These are phyloP conservation scores for Cladophialophora bantiana DNA, from an alignment of 2,329 filamentous ascomycete species.

Conservation along the genomic window DNA sequence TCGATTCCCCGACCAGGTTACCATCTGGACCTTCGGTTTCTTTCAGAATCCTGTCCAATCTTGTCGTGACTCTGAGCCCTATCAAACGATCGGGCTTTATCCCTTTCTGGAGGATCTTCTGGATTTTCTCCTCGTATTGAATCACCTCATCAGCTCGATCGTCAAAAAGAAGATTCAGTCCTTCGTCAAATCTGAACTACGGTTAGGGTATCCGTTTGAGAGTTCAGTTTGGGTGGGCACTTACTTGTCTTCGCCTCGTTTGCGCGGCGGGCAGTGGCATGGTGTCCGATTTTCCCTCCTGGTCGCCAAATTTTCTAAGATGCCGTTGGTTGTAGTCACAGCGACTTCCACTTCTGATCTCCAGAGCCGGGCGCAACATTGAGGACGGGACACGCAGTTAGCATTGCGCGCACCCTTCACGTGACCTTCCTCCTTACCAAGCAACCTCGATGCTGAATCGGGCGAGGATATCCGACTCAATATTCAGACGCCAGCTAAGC, in stretches of 20 bases:
- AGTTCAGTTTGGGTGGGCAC: neutral
- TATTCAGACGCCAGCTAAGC: neutral
- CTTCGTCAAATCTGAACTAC: neutral
- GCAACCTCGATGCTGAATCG: constrained; percentile 3
- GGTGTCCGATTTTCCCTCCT: neutral
- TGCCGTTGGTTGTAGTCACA: neutral
- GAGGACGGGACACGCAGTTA: neutral
- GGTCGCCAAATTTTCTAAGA: neutral
- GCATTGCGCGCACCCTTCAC: no score
- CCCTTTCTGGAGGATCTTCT: neutral
- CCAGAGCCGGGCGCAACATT: constrained; percentile 2
- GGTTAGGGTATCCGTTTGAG: neutral
- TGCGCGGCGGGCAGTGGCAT: neutral
- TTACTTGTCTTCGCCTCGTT: neutral
- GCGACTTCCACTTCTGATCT: constrained; percentile 4
- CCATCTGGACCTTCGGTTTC: neutral
- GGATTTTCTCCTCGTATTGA: neutral
- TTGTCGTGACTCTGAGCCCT: constrained; percentile 4
- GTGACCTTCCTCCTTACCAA: neutral
- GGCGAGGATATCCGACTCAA: constrained; percentile 3
- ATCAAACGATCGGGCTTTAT: neutral
- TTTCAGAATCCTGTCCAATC: neutral
- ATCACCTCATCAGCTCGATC: neutral
- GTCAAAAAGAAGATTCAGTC: neutral
- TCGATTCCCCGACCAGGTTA: neutral